Conservation (phyloP, 2,329 filamentous ascomycete species). For the Aureobasidium sp. region DNA sequence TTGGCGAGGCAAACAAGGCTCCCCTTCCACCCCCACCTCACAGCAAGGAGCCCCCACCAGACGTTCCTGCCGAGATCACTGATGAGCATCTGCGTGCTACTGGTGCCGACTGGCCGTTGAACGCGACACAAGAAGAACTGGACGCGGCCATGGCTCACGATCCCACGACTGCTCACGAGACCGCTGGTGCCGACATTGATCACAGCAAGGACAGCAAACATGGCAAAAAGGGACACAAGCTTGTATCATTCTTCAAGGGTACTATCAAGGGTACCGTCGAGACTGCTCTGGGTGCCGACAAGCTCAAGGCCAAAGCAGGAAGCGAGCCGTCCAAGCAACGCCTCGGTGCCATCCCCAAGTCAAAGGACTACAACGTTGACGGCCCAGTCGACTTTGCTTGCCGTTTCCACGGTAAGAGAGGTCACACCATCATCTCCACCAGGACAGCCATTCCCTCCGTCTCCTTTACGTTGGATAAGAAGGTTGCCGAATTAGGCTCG, state of each 20-base stretch:
- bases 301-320: slow-evolving; percentile 55
- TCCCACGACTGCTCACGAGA: slow-evolving; percentile 37
- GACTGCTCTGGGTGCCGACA: slow-evolving; percentile 62
- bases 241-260: slow-evolving; percentile 59
- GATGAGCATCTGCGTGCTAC: slow-evolving; percentile 43
- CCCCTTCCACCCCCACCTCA: slow-evolving; percentile 58
- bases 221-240: slow-evolving; percentile 38
- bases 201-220: slow-evolving; percentile 39
- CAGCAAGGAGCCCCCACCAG: slow-evolving; percentile 35
- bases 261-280: slow-evolving; percentile 65
- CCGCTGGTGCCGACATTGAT: slow-evolving; percentile 45
- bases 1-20: slow-evolving; percentile 72
- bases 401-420: slow-evolving; percentile 61
- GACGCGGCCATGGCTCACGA: slow-evolving; percentile 46
- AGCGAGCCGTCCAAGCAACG: slow-evolving; percentile 59
- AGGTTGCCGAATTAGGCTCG: slow-evolving; percentile 30
- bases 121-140: slow-evolving; percentile 58
- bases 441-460: slow-evolving; percentile 60
- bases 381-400: slow-evolving; percentile 73
- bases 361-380: slow-evolving; percentile 34
- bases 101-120: slow-evolving; percentile 47
- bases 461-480: slow-evolving; percentile 52
- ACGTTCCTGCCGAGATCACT: slow-evolving; percentile 41
- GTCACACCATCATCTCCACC: slow-evolving; percentile 61
- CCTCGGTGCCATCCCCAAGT: slow-evolving; percentile 56